phyloP scores from a whole-genome alignment of 2,329 filamentous ascomycete species.

The Didymella pomorum region DNA sequence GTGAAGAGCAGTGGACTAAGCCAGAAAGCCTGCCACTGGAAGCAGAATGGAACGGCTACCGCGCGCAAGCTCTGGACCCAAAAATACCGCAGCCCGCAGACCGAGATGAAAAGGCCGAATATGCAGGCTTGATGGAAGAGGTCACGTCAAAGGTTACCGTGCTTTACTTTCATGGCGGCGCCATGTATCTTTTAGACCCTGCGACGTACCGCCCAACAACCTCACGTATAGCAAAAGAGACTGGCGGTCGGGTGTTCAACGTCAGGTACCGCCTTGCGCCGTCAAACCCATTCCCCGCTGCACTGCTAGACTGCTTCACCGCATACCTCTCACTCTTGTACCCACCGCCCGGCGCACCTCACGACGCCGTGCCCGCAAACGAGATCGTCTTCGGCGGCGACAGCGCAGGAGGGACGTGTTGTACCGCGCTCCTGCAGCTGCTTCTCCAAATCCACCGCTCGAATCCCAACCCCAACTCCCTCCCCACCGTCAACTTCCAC shows the following conservation, averaged over 20 bases:
- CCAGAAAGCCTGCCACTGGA: slow-evolving; percentile 67
- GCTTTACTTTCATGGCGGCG: slow-evolving; percentile 80
- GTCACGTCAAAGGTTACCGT: slow-evolving; percentile 69
- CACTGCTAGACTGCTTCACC: slow-evolving; percentile 74
- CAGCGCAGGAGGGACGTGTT: slow-evolving; percentile 77
- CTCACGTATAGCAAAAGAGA: slow-evolving; percentile 70
- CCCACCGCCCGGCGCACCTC: slow-evolving; percentile 72
- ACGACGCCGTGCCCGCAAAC: slow-evolving; percentile 68
- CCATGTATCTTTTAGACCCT: slow-evolving; percentile 76
- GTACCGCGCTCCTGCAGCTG: slow-evolving; percentile 71
- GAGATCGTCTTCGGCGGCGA: slow-evolving; percentile 78
- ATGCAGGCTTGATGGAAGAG: slow-evolving; percentile 72
- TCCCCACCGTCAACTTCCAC: slow-evolving; percentile 65
- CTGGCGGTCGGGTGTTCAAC: slow-evolving; percentile 72
- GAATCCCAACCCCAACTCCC: slow-evolving; percentile 44
- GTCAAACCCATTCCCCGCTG: slow-evolving; percentile 76
- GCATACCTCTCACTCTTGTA: slow-evolving; percentile 78
- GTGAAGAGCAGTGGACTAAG: slow-evolving; percentile 40
- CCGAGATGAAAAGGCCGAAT: slow-evolving; percentile 71
- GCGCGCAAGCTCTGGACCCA: slow-evolving; percentile 58
- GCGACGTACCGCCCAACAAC: slow-evolving; percentile 67
- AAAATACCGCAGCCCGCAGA: slow-evolving; percentile 60
- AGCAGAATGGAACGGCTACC: slow-evolving; percentile 79
- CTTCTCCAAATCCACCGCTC: slow-evolving; percentile 68
- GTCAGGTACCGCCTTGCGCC: slow-evolving; percentile 79